phyloP scores from a whole-genome alignment of 495 filamentous ascomycete genomes.

The Oidiodendron maius region DNA sequence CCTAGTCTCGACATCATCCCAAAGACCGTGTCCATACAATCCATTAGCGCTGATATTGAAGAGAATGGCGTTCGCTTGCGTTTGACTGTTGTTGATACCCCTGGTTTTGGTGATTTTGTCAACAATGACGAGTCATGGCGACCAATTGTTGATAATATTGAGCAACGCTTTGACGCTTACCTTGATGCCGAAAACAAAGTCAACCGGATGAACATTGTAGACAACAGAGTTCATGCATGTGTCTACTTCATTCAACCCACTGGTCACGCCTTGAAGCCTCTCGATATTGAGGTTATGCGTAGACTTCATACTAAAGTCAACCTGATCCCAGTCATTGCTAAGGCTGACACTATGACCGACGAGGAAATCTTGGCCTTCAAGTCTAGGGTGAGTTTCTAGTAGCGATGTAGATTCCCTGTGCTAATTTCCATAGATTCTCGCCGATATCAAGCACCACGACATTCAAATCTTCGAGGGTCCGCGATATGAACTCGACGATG shows the following conservation, averaged over 20 bases:
- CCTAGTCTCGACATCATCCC: conserved; percentile 96
- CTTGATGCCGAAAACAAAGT: conserved; percentile 99
- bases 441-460: conserved; percentile 91
- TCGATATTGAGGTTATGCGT: conserved; percentile 99
- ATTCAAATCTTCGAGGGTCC: conserved; percentile 99
- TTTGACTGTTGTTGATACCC: conserved; percentile 94
- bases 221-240: conserved; percentile 97
- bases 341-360: conserved; percentile 95
- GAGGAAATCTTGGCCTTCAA: conserved; percentile 94
- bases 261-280: conserved; percentile 96
- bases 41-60: conserved; percentile 97
- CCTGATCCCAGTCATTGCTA: conserved; percentile 97
- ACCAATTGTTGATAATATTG: conserved; percentile 98
- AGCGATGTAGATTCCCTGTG: neutral
- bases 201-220: conserved; percentile 98
- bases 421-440: conserved; percentile 65
- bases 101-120: conserved; percentile 97
- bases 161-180: conserved; percentile 96
- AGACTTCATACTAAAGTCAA: conserved; percentile 99
- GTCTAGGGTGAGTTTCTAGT: conserved; percentile 63
- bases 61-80: conserved; percentile 98
- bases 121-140: conserved; percentile 99
- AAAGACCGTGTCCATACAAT: conserved; percentile 98
- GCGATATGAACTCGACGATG: conserved; percentile 96
- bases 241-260: conserved; percentile 99